A percentile compares a stretch with the other conserved stretches of the same genome.
Evolutionary conservation across 371 early-diverging fungal species (phyloP).

Genomic region (Actinomucor elegans): DNA sequence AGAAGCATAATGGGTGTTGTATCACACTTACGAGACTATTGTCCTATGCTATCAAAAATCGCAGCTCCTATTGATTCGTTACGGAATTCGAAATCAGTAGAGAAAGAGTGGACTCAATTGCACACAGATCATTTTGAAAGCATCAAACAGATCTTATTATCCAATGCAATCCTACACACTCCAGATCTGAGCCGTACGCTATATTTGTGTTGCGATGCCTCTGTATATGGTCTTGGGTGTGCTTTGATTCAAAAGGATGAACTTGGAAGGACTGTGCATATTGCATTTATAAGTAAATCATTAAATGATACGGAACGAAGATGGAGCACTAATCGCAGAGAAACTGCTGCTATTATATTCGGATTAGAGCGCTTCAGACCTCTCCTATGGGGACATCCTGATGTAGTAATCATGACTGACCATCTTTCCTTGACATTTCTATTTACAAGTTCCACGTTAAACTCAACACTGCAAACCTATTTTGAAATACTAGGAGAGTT

Average conservation of each 20-base stretch:
- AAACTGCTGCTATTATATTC: conserved; percentile 3
- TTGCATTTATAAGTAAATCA: conserved; percentile 2
- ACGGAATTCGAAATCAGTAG: background rate
- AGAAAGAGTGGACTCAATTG: background rate
- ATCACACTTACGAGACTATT: conserved; percentile 18
- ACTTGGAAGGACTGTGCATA: background rate
- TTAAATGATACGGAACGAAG: background rate
- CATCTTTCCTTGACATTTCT: background rate
- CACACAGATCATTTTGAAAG: background rate
- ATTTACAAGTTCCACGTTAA: background rate
- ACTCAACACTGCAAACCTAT: background rate
- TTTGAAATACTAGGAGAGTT: background rate
- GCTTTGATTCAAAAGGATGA: conserved; percentile 3
- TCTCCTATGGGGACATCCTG: background rate
- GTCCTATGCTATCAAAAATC: background rate
- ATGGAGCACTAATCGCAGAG: conserved; percentile 2
- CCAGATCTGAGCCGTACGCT: background rate
- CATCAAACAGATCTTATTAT: background rate
- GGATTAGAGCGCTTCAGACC: background rate
- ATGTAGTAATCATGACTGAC: background rate
- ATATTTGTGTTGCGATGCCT: background rate
- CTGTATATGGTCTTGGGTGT: background rate
- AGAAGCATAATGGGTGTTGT: conserved; percentile 21
- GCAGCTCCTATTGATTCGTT: background rate
- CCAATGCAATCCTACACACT: background rate